A percentile compares a stretch with the other conserved stretches of the same genome.
Evolutionary conservation across 345 rosid genomes (phyloP).

Genomic region (Pugionium dolabratum): DNA sequence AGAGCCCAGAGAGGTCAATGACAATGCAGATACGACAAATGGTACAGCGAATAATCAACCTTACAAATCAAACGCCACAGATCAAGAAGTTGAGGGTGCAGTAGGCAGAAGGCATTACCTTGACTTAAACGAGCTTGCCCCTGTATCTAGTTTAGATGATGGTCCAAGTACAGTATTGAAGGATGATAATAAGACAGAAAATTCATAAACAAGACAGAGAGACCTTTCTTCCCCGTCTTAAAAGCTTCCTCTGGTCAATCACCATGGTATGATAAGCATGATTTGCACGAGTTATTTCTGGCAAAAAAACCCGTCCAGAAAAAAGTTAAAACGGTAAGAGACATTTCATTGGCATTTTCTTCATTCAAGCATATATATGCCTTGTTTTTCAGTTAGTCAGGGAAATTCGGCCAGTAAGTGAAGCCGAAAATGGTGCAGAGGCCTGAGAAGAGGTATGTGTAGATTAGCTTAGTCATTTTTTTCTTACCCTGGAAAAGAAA

Average conservation of each 20-base stretch:
- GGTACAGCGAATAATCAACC: slow-evolving; percentile 51
- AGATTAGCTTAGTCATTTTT: slow-evolving; percentile 43
- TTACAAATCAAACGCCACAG: slow-evolving; percentile 51
- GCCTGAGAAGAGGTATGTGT: slow-evolving; percentile 37
- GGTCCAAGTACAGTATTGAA: slow-evolving; percentile 65
- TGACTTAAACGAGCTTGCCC: slow-evolving; percentile 91
- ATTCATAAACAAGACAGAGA: slow-evolving; percentile 47
- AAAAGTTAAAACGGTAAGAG: slow-evolving; percentile 26
- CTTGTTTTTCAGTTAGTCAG: slow-evolving; percentile 29
- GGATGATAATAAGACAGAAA: slow-evolving; percentile 60
- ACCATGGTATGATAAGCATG: slow-evolving; percentile 36
- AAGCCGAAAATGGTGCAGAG: slow-evolving; percentile 21
- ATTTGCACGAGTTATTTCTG: slow-evolving; percentile 31
- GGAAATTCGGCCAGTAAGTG: slow-evolving; percentile 29
- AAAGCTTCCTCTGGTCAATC: slow-evolving; percentile 27
- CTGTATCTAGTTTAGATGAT: slow-evolving; percentile 89
- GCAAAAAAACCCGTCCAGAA: slow-evolving; percentile 24
- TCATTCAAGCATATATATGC: slow-evolving; percentile 35
- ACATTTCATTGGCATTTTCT: slow-evolving; percentile 28
- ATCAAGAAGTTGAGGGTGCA: slow-evolving; percentile 54
- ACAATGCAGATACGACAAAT: slow-evolving; percentile 34
- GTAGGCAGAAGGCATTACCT: slow-evolving; percentile 67
- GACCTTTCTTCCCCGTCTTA: neutral
- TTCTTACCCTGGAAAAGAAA: slow-evolving; percentile 31
- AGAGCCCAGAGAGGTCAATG: slow-evolving; percentile 40